Conservation (phyloP, 768 basidiomycete species). For the Boletus bicolor region DNA sequence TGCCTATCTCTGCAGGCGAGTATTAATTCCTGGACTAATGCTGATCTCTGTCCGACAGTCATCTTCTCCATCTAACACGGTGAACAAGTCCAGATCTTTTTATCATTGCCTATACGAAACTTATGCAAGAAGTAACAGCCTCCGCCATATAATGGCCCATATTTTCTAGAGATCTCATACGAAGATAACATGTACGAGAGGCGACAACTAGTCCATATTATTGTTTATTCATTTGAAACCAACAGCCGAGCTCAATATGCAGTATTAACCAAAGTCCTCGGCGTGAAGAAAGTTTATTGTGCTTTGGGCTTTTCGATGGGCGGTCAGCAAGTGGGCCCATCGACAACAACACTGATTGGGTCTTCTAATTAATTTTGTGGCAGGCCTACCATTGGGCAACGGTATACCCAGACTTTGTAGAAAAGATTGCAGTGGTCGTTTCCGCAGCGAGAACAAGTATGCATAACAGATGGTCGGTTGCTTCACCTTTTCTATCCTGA, state of each 20-base stretch:
- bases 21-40: no score
- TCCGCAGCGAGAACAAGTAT: conserved; percentile 52
- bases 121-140: conserved; percentile 34
- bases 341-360: neutral
- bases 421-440: conserved; percentile 43
- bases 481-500: neutral
- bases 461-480: conserved; percentile 50
- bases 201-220: neutral
- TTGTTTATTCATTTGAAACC: neutral
- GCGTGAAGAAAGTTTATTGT: conserved; percentile 41
- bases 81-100: conserved; percentile 19
- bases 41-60: conserved; percentile 31
- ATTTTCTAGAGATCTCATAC: conserved; percentile 55
- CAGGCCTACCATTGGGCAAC: conserved; percentile 56
- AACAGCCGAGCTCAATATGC: conserved; percentile 52
- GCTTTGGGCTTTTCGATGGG: conserved; percentile 61
- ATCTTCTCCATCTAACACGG: conserved; percentile 61
- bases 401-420: conserved; percentile 51
- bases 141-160: conserved; percentile 53
- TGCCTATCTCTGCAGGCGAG: neutral
- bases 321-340: conserved; percentile 42
- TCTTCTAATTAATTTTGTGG: neutral
- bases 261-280: conserved; percentile 46
- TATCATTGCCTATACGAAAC: neutral
- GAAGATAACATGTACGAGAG: conserved; percentile 52